Base-by-base conservation (phyloP, 177 flowering plant genomes). In the Tripterygium wilfordii region DNA sequence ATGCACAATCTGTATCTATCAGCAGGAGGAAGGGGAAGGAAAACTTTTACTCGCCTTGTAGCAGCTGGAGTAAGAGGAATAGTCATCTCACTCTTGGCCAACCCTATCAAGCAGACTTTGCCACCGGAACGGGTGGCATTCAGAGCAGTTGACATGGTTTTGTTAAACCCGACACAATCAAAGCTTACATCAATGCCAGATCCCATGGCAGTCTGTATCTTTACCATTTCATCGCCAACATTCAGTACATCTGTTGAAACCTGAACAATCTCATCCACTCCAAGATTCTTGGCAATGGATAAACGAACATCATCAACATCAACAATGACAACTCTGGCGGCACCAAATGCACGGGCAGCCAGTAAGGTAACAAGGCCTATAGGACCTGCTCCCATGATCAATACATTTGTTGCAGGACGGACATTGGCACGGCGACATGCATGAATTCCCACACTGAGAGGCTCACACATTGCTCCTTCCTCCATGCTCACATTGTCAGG, bases 391-490 rank as follows among this genome's bases (percentile, higher is more conserved):
- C 94, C 87, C 73, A 82, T 70, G 42, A 82, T 61, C 65, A 85
- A 43, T 0, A 80, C 83, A 46, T 66, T 79, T 9, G 81, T 82
- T 46, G 74, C 86, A 2, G 86, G 78, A 36, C 81, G 75, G 49
- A 82, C 36, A 31, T 66, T 52, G 17, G 83, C 86, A 40, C 89
- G 82, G 0, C 89, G 84, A 52, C 89, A 85, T 51, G 82, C 84
- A 64, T 85, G 89, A 16, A 85, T 65, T 19, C 86, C 89, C 35
- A 85, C 94, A 53, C 94, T 85, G 6, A 85, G 60, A 20, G 94
- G 94, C 65, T 85, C 94, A 62, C 88, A 85, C 88, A 85, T 82
- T 18, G 95, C 95, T 29, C 89, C 95, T 71, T 82, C 95, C 50
- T 82, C 89, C 64, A 85, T 75, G 73, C 85, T 82, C 49, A 82